These are phyloP conservation scores for Ceriops zippeliana DNA, from an alignment of 345 rosid genomes.

Conservation along the genomic window DNA sequence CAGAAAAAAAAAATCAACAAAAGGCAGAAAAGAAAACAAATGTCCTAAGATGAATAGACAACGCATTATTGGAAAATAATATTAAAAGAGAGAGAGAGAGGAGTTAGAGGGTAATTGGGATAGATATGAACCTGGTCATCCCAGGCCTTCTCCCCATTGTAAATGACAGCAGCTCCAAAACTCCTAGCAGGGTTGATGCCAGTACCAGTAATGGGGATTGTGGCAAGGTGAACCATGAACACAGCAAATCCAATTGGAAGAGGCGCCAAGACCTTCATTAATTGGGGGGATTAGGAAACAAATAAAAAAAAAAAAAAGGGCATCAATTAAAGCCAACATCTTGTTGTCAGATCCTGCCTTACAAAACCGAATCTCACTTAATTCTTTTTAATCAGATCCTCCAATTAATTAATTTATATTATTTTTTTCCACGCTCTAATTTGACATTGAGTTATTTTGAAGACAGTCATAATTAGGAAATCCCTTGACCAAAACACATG, in stretches of 20 bases:
- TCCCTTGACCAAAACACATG: not conserved
- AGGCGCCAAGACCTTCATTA: slow-evolving; percentile 87
- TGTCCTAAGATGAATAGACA: not conserved
- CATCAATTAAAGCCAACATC: not conserved
- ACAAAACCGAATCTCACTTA: too few relatives aligned
- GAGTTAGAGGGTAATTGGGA: not conserved
- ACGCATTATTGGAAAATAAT: not conserved
- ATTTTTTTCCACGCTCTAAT: too few relatives aligned
- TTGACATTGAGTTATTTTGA: too few relatives aligned
- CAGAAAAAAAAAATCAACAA: not conserved
- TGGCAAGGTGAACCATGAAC: slow-evolving; percentile 93
- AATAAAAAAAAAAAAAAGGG: not conserved
- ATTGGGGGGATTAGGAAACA: not conserved
- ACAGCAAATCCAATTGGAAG: slow-evolving; percentile 96
- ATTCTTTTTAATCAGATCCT: too few relatives aligned
- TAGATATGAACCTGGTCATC: slow-evolving; percentile 64
- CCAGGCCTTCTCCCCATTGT: slow-evolving; percentile 75
- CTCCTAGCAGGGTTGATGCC: slow-evolving; percentile 98
- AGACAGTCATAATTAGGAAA: too few relatives aligned
- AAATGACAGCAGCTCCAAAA: slow-evolving; percentile 92
- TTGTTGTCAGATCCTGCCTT: too few relatives aligned
- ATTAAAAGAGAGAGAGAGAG: not conserved
- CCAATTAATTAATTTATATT: too few relatives aligned
- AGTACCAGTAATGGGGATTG: slow-evolving; percentile 92
- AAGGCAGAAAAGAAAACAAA: too few relatives aligned